phyloP scores from a whole-genome alignment of 306 rosid genomes.

The Castanea sativa region DNA sequence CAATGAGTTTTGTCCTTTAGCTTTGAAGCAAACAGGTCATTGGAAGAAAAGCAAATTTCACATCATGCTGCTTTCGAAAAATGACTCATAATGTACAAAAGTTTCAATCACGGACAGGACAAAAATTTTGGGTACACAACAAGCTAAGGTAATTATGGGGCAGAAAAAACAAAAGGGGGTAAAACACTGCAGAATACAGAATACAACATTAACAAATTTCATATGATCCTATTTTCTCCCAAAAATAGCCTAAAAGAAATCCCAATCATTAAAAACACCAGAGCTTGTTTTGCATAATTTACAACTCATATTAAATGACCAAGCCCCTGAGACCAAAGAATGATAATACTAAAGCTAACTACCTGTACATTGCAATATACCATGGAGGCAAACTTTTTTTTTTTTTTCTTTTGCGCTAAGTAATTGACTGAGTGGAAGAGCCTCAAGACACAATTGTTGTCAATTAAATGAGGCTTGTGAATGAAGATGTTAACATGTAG shows the following conservation, averaged over 20 bases:
- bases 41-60: neutral
- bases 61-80: neutral
- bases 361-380: slow-evolving; percentile 58
- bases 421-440: no score
- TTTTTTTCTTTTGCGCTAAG: no score
- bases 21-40: slow-evolving; percentile 5
- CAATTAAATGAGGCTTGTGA: slow-evolving; percentile 59
- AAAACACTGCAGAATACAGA: slow-evolving; percentile 15
- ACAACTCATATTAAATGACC: slow-evolving; percentile 26
- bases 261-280: slow-evolving; percentile 20
- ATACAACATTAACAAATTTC: slow-evolving; percentile 16
- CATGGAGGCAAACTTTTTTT: neutral
- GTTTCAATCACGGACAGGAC: neutral
- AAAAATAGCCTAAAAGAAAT: slow-evolving; percentile 11
- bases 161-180: neutral
- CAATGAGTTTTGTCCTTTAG: neutral
- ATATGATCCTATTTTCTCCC: slow-evolving; percentile 16
- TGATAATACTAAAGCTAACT: slow-evolving; percentile 33
- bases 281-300: slow-evolving; percentile 29
- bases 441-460: neutral
- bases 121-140: neutral
- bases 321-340: slow-evolving; percentile 43
- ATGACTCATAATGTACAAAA: neutral
- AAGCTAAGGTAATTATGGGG: neutral
- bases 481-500: slow-evolving; percentile 76